A percentile compares a stretch with the other conserved stretches of the same genome.
Conservation (phyloP, 148 eudicot genomes). For the Rhododendron vialii region DNA sequence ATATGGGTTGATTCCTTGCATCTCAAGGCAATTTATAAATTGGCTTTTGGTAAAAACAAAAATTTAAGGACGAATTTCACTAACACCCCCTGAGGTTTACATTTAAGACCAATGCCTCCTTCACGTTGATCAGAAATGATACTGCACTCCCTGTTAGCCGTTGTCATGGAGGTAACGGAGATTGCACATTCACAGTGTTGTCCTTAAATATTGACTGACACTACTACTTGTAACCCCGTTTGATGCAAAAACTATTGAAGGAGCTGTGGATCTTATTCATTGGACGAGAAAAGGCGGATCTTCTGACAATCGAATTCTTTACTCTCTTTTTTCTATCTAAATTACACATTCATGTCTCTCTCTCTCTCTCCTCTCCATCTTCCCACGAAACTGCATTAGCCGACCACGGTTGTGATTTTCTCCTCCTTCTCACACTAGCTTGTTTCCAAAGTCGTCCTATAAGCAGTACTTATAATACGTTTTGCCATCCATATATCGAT, state of each 20-base stretch:
- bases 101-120: background rate
- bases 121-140: background rate
- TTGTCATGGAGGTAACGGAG: background rate
- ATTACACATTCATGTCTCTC: background rate
- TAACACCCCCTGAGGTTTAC: background rate
- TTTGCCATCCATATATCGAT: background rate
- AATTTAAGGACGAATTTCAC: background rate
- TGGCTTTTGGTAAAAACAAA: background rate
- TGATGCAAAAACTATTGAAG: background rate
- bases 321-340: background rate
- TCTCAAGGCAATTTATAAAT: background rate
- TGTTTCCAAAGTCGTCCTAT: background rate
- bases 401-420: background rate
- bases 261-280: too few species aligned
- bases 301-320: background rate
- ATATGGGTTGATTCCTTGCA: background rate
- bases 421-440: too few species aligned
- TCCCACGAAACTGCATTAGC: too few species aligned
- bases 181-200: background rate
- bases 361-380: background rate
- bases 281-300: background rate
- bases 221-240: background rate
- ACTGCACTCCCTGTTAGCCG: background rate
- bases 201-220: too few species aligned
- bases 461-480: background rate